Evolutionary conservation across 2,329 filamentous ascomycete species (phyloP), one percentile per base, ranked within the genome.

Genomic region (Emmonsia crescens): DNA sequence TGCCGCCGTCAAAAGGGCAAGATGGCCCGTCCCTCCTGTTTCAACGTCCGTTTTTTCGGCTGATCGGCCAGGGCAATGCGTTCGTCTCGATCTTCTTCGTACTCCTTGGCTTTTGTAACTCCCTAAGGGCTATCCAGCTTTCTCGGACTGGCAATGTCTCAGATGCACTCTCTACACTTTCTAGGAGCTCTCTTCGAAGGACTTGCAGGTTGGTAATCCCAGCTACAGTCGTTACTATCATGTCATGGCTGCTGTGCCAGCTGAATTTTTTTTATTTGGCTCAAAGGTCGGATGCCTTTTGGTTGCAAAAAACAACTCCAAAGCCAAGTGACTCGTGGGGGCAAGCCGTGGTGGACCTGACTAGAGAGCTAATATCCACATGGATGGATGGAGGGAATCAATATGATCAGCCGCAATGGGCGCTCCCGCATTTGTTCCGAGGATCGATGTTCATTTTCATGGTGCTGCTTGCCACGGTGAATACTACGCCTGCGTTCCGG

Each of bases 51-150:
- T 82, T 83, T 67, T 73, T 86, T 62, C 82, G 84, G 61, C 79
- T 87, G 56, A 75, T 82, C 46, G 77, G 81, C 57, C 83, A 85
- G 68, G 84, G 85, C 27, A 80, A 86, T 19, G 82, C 84, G 54
- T 86, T 85, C 71, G 85, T 88, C 2, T 81, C 84, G 16, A 83
- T 87, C 64, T 87, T 88, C 72, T 81, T 85, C 68, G 78, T 88
- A 55, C 83, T 86, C 46, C 84, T 84, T 27, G 84, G 84, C 61
- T 86, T 85, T 67, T 84, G 86, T 59, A 86, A 85, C 72, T 80
- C 82, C 3, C 77, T 86, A 59, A 85, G 85, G 67, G 82, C 84
- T 19, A 79, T 86, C 63, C 78, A 79, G 60, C 79, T 82, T 59
- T 80, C 77, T 67, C 79, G 81, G 60, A 74, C 80, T 38, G 83